These are phyloP conservation scores for Ophiostoma sp. DNA, from an alignment of 2,329 filamentous ascomycete species.

Conservation along the genomic window DNA sequence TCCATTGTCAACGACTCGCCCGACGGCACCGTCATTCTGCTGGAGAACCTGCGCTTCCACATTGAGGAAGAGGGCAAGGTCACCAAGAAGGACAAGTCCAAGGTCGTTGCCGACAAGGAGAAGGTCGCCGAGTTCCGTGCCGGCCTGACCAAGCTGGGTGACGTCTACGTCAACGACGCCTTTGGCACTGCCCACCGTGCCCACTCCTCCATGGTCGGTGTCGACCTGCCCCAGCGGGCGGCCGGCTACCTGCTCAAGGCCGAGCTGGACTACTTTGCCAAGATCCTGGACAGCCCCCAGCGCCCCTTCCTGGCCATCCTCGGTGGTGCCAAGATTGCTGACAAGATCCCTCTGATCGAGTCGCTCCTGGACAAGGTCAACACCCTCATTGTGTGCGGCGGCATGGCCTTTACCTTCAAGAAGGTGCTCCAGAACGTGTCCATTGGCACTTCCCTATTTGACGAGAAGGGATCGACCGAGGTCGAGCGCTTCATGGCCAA, in stretches of 20 bases:
- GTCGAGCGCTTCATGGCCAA: slow-evolving; percentile 84
- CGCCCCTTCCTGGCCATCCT: slow-evolving; percentile 98
- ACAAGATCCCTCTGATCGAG: slow-evolving; percentile 99
- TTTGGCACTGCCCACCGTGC: slow-evolving; percentile 98
- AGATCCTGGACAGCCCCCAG: slow-evolving; percentile 88
- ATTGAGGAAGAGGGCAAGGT: slow-evolving; percentile 96
- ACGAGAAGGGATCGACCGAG: slow-evolving; percentile 89
- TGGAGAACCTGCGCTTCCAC: slow-evolving; percentile 99
- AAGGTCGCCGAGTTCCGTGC: slow-evolving; percentile 92
- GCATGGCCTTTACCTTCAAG: slow-evolving; percentile 99
- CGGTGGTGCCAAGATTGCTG: slow-evolving; percentile 94
- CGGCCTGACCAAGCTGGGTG: slow-evolving; percentile 87
- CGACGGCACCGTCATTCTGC: slow-evolving; percentile 76
- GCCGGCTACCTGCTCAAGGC: slow-evolving; percentile 99
- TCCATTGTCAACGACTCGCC: slow-evolving; percentile 77
- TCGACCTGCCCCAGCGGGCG: slow-evolving; percentile 92
- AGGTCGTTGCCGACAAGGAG: slow-evolving; percentile 68
- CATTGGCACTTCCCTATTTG: slow-evolving; percentile 89
- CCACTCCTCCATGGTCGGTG: slow-evolving; percentile 98
- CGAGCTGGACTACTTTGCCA: slow-evolving; percentile 98
- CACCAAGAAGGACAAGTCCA: slow-evolving; percentile 85
- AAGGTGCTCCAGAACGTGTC: slow-evolving; percentile 89
- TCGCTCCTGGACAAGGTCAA: slow-evolving; percentile 98
- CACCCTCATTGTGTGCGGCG: slow-evolving; percentile 92
- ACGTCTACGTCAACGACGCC: slow-evolving; percentile 97